Conservation (phyloP, 768 basidiomycete genomes). For the Naganishia friedmannii region DNA sequence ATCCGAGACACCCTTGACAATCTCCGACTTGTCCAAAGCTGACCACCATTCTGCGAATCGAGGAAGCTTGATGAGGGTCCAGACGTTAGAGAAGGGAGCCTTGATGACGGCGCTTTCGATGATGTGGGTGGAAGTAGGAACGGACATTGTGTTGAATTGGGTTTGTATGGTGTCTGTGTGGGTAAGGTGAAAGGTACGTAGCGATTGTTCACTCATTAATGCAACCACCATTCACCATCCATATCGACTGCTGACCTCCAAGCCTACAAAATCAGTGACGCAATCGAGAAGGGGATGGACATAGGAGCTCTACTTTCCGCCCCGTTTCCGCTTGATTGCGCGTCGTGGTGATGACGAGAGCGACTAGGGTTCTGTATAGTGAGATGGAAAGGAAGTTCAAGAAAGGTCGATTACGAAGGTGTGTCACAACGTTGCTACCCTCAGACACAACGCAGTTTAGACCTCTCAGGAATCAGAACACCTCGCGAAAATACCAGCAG, state of each 20-base stretch:
- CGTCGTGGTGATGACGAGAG: slow-evolving; percentile 21
- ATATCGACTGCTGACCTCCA: not conserved
- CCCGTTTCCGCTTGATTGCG: not conserved
- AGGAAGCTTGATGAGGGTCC: slow-evolving; percentile 42
- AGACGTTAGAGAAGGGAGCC: slow-evolving; percentile 19
- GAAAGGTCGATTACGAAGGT: not conserved
- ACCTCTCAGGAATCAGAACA: no score
- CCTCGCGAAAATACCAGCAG: not conserved
- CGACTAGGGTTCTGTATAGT: not conserved
- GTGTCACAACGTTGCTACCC: no score
- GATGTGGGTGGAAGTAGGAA: slow-evolving; percentile 35
- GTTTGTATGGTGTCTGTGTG: not conserved
- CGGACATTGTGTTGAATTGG: slow-evolving; percentile 10
- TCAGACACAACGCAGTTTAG: no score
- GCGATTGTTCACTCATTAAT: not conserved
- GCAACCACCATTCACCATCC: not conserved
- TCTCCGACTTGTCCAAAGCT: slow-evolving; percentile 31
- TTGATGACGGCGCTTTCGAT: slow-evolving; percentile 40
- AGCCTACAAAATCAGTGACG: not conserved
- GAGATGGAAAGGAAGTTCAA: not conserved
- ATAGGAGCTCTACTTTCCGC: not conserved
- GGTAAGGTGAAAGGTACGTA: not conserved
- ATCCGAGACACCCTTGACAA: slow-evolving; percentile 32
- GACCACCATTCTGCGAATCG: slow-evolving; percentile 38
- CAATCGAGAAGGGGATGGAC: slow-evolving; percentile 1